These are phyloP conservation scores for Jamesozyma lodderae DNA, from an alignment of 805 yeast genomes.

Conservation along the genomic window DNA sequence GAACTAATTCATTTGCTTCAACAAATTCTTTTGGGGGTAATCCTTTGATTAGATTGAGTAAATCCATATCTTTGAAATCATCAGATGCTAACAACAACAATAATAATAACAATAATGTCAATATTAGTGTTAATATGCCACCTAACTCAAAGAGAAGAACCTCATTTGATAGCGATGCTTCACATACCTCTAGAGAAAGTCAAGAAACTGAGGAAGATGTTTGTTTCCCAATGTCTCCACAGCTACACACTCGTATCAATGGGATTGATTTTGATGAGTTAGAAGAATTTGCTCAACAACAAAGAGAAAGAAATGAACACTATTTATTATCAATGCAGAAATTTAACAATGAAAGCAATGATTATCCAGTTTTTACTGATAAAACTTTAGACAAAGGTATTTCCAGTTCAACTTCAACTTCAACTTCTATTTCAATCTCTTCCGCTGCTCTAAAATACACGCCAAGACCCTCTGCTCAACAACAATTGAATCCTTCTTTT, in stretches of 20 bases:
- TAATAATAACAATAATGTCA: neutral
- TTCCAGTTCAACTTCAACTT: conserved; percentile 20
- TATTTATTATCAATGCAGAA: conserved; percentile 19
- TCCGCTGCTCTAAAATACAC: conserved; percentile 56
- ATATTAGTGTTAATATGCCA: neutral
- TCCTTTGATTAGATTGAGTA: neutral
- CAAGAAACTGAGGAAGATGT: conserved; percentile 97
- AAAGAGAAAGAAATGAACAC: conserved; percentile 39
- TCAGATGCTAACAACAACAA: neutral
- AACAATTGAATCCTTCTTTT: neutral
- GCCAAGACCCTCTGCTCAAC: conserved; percentile 30
- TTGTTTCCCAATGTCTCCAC: conserved; percentile 82
- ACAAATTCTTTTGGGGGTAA: neutral
- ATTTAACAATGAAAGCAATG: neutral
- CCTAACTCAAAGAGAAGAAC: conserved; percentile 11
- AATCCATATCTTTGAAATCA: conserved; percentile 4
- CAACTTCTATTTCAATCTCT: conserved; percentile 33
- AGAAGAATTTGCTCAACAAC: conserved; percentile 67
- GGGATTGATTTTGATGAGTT: conserved; percentile 90
- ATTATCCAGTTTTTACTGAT: neutral
- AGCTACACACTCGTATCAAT: conserved; percentile 47
- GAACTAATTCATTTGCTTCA: conserved; percentile 1
- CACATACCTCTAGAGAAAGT: conserved; percentile 66
- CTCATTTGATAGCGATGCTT: conserved; percentile 52
- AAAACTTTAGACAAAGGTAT: conserved; percentile 5